Base-by-base conservation (phyloP, 495 filamentous ascomycete species). In the Penicillium waksmanii region DNA sequence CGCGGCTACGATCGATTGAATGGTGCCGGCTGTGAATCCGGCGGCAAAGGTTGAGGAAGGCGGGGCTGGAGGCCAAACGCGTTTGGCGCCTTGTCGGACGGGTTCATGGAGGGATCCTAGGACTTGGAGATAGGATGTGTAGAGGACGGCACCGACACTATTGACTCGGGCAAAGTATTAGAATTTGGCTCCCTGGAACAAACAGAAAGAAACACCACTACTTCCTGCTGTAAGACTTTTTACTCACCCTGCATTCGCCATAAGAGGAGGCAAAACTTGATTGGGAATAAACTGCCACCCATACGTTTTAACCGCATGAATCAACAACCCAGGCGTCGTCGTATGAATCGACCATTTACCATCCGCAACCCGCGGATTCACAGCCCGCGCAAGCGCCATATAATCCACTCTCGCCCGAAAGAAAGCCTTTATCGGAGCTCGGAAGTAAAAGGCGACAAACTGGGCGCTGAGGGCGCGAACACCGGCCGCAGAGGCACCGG, bases 251-350 rank as follows among this genome's bases (percentile, higher is more conserved):
- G 91, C 86, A 73, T 97, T 97, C 35, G 92, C 93, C 36, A 96
- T 72, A 33, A 96, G 75, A 48, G 92, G 93, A 51, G 93, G 93
- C 18, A 96, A 80, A 19, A 96, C 85, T 75, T 97, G 92, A 60
- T 94, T 88, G 1, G 92, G 93, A 50, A 97, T 85, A 60, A 96
- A 91, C 27, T 82, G 79, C 93, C 93, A 97, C 42, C 93, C 93
- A 58, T 95, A 82, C 53, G 85, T 84, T 53, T 82, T 82, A 35
- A 97, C 82, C 5, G 92, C 93, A 66, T 95, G 90, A 18, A 87
- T 78, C 17, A 97, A 79, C 23, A 97, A 76, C 2, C 89, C 90
- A 0, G 91, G 90, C 0, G 92, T 93, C 2, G 87, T 92, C 53
- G 86, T 86, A 54, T 87, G 82, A 53, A 89, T 81, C 43, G 89